Percentiles rank a stretch among this genome's conserved stretches.
These are phyloP conservation scores for Maudiozyma bulderi DNA, from an alignment of 805 yeast genomes.

Conservation along the genomic window DNA sequence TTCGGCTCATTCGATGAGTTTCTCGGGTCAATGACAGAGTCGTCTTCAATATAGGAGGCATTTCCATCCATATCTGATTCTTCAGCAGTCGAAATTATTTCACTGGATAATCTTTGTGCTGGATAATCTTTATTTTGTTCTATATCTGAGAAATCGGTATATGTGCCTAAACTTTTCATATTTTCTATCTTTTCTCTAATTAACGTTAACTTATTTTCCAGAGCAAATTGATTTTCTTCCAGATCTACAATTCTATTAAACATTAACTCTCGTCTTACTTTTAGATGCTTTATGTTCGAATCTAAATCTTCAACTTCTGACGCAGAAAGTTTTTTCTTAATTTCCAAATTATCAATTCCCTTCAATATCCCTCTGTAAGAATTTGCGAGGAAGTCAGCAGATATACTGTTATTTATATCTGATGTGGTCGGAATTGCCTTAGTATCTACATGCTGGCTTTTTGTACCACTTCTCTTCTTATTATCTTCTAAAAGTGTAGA, in stretches of 20 bases:
- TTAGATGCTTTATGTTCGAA: conserved; percentile 41
- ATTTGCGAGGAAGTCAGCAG: conserved; percentile 30
- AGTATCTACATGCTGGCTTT: neutral
- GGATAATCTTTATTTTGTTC: too few species aligned
- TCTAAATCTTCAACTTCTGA: conserved; percentile 60
- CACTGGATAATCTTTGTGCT: neutral
- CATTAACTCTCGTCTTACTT: conserved; percentile 41
- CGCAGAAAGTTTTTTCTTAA: conserved; percentile 56
- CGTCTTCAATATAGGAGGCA: neutral
- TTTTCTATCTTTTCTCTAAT: conserved; percentile 37
- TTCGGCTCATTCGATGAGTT: neutral
- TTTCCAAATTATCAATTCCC: conserved; percentile 45
- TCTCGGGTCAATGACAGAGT: neutral
- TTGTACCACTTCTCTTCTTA: neutral
- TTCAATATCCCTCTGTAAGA: conserved; percentile 35
- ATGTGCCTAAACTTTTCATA: conserved; percentile 33
- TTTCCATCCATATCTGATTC: neutral
- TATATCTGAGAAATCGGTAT: conserved; percentile 10
- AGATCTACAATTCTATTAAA: conserved; percentile 50
- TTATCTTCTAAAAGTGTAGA: neutral
- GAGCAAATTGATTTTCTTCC: conserved; percentile 50
- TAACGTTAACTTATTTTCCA: conserved; percentile 40
- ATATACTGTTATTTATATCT: conserved; percentile 15
- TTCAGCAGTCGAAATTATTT: neutral
- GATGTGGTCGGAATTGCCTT: neutral